Evolutionary conservation across 1,284 basidiomycete genomes (phyloP), one percentile per base, ranked within the genome.

Genomic region (Papiliotrema nemorosa): DNA sequence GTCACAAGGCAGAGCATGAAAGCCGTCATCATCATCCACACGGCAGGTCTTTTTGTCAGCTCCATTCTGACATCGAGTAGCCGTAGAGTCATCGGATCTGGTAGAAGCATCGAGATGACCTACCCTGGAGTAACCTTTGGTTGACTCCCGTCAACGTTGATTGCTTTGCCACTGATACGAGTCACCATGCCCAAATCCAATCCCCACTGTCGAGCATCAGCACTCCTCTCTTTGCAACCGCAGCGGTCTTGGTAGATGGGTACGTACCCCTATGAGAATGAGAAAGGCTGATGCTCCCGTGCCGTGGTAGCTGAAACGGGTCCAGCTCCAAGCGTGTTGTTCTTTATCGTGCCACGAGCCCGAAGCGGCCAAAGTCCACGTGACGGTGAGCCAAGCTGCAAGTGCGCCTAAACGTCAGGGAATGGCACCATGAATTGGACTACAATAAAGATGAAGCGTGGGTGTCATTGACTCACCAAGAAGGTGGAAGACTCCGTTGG

Each of bases 1-100:
- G 51, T 37, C 7, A 21, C 38, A n/a, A 57, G 33, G 24, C 47
- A 44, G 49, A 64, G 39, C 9, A 67, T 26, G 49, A 63, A 50
- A 3, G 65, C 60, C 7, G 53, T 46, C 44, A 68, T 49, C 37
- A 58, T 58, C 53, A 70, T 49, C 45, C 55, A 68, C 18, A 66
- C 54, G 12, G 54, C 48, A 3, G 54, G 47, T 22, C 64, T 65
- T 50, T 27, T 33, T 18, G n/a, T 16, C 12, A 33, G 16, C 13
- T 12, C 10, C n/a, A n/a, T n/a, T n/a, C 6, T 5, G 10, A 20
- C 33, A 56, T 56, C 51, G 68, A 46, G 39, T 52, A 65, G 21
- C 64, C 54, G 13, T 50, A 43, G 3, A 53, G 46, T 21, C 63
- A 62, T 10, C 37, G 6, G 1, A 49, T 25, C 29, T 16, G 24